Percentiles rank a stretch among this genome's conserved stretches.
Conservation (phyloP, 345 rosid genomes). For the Pseudoturritis turrita region DNA sequence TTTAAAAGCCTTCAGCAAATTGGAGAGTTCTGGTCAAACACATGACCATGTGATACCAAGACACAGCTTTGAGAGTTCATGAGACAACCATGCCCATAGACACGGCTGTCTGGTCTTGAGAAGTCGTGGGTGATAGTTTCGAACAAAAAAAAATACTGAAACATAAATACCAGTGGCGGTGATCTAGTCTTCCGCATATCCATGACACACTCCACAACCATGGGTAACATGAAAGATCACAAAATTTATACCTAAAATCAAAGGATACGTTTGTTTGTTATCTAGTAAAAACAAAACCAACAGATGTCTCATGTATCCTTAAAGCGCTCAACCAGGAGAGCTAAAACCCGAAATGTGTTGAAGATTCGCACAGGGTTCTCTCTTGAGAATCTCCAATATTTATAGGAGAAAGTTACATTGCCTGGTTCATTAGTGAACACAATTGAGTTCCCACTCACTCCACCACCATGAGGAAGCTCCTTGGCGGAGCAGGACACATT, state of each 20-base stretch:
- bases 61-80: too few species aligned
- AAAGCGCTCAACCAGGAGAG: neutral
- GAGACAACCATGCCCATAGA: too few species aligned
- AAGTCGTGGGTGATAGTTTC: too few species aligned
- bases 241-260: neutral
- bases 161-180: too few species aligned
- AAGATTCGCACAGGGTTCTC: neutral
- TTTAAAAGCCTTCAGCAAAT: too few species aligned
- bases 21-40: too few species aligned
- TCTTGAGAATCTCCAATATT: neutral
- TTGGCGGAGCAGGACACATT: neutral
- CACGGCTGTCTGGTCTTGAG: too few species aligned
- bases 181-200: too few species aligned
- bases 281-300: neutral
- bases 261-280: neutral
- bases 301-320: neutral
- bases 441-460: constrained; percentile 7
- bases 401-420: neutral
- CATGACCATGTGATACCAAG: too few species aligned
- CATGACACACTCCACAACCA: too few species aligned
- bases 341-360: neutral
- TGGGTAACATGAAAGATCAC: neutral
- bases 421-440: neutral
- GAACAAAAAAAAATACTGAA: too few species aligned
- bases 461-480: constrained; percentile 9